Evolutionary conservation across 2,329 filamentous ascomycete genomes (phyloP).

Genomic region (Uncinocarpus reesii): DNA sequence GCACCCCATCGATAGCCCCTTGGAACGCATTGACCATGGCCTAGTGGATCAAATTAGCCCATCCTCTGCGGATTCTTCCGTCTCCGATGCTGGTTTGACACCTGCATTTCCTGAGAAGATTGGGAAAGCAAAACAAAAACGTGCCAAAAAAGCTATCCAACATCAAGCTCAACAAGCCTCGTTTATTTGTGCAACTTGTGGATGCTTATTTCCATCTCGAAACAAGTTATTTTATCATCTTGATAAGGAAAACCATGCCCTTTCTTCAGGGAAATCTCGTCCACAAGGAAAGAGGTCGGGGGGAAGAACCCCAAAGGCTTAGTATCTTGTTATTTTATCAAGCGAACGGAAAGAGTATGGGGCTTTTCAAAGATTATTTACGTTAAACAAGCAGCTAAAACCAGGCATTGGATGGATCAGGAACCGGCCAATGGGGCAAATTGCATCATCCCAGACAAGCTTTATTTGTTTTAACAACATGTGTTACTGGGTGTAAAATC

Average conservation of each 20-base stretch:
- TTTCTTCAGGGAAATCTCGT: conserved; percentile 25
- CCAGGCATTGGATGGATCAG: too few relatives aligned
- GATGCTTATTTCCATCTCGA: conserved; percentile 64
- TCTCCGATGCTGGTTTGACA: background rate
- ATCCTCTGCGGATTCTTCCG: conserved; percentile 16
- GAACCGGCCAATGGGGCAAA: background rate
- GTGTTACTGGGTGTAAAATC: conserved; percentile 72
- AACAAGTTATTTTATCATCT: conserved; percentile 66
- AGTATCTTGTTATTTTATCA: too few relatives aligned
- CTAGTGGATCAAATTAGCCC: conserved; percentile 14
- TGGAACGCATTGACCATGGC: conserved; percentile 14
- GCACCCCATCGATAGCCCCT: conserved; percentile 20
- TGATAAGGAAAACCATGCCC: conserved; percentile 54
- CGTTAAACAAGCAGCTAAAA: background rate
- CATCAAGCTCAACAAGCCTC: conserved; percentile 24
- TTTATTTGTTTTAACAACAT: conserved; percentile 77
- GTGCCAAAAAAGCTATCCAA: conserved; percentile 41
- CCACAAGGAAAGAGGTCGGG: too few relatives aligned
- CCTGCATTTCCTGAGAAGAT: conserved; percentile 26
- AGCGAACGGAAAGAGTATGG: background rate
- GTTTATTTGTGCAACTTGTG: conserved; percentile 67
- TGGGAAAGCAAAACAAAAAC: conserved; percentile 46
- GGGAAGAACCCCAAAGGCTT: too few relatives aligned
- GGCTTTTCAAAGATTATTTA: background rate
- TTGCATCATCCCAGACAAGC: conserved; percentile 59